Conservation (phyloP, 805 yeast species). For the Candida gorgasii region DNA sequence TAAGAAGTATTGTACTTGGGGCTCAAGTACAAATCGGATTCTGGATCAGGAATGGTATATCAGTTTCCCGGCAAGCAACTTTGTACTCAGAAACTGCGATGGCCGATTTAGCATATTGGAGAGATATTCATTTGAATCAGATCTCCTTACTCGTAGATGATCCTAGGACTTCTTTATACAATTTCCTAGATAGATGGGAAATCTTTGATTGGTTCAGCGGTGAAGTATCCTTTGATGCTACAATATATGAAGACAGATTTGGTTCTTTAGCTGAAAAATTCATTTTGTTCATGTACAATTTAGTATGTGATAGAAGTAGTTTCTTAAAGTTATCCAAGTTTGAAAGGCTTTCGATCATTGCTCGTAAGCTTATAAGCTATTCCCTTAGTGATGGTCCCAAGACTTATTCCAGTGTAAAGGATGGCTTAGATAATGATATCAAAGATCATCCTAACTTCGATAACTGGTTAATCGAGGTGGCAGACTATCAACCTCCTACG, state of each 20-base stretch:
- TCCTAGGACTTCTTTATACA: constrained; percentile 33
- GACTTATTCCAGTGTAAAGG: constrained; percentile 51
- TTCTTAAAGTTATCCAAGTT: constrained; percentile 27
- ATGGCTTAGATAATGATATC: constrained; percentile 25
- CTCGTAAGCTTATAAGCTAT: constrained; percentile 49
- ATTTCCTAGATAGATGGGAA: constrained; percentile 59
- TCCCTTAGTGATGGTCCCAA: constrained; percentile 52
- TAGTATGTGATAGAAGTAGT: constrained; percentile 39
- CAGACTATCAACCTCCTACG: constrained; percentile 64
- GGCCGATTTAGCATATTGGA: constrained; percentile 40
- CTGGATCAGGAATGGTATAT: constrained; percentile 74
- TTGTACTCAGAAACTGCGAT: constrained; percentile 46
- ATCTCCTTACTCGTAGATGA: constrained; percentile 40
- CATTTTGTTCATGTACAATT: constrained; percentile 43
- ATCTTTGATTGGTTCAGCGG: constrained; percentile 50
- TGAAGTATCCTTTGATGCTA: constrained; percentile 29
- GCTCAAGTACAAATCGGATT: constrained; percentile 63
- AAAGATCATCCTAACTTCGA: constrained; percentile 46
- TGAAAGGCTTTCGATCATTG: constrained; percentile 25
- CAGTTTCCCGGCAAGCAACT: constrained; percentile 51
- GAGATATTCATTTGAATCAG: constrained; percentile 51
- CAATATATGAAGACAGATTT: constrained; percentile 51
- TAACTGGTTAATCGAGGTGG: constrained; percentile 55
- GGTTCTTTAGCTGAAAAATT: constrained; percentile 45
- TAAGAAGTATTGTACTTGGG: constrained; percentile 60